Conservation (phyloP, 306 rosid genomes). For the Betula pendula region DNA sequence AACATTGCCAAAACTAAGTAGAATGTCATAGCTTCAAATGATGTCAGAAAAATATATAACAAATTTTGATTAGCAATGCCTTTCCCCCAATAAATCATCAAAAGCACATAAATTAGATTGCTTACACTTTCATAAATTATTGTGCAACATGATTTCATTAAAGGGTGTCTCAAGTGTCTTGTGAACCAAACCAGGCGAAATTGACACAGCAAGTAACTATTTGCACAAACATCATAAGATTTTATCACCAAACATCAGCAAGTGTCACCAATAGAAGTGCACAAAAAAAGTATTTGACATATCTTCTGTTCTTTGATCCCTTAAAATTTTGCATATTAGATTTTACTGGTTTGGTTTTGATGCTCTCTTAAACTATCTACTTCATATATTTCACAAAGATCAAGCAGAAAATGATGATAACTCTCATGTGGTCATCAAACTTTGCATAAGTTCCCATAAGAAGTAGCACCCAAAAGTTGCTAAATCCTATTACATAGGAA, state of each 20-base stretch:
- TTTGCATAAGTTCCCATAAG: not conserved
- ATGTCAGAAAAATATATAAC: not conserved
- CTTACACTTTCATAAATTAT: not conserved
- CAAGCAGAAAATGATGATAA: not conserved
- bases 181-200: not conserved
- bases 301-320: not conserved
- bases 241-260: not conserved
- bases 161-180: not conserved
- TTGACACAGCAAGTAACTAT: not conserved
- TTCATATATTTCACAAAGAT: not conserved
- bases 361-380: not conserved
- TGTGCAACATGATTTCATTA: not conserved
- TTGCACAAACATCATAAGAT: not conserved
- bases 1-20: not conserved
- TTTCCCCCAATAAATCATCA: not conserved
- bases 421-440: not conserved
- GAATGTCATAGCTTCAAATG: not conserved
- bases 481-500: not conserved
- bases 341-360: not conserved
- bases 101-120: not conserved
- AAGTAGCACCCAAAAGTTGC: not conserved
- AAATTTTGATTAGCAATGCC: constrained; percentile 5
- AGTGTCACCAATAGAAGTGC: not conserved
- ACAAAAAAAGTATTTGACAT: not conserved
- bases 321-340: not conserved